These are phyloP conservation scores for Litchi chinensis DNA, from an alignment of 345 rosid genomes.

Conservation along the genomic window DNA sequence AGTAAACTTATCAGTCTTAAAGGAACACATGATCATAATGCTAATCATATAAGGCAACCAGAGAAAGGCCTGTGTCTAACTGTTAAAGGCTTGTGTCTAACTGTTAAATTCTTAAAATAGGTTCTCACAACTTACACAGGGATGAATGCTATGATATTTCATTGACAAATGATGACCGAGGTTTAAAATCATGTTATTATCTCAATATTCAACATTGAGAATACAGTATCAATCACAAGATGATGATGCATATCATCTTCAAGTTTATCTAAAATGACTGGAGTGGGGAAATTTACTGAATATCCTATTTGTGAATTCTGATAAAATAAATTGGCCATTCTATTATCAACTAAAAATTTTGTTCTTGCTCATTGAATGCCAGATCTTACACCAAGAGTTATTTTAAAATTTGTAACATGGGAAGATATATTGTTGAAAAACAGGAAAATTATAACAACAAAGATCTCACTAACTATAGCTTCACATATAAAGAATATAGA, in stretches of 20 bases:
- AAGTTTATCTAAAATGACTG: not conserved
- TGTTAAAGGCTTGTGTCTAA: slow-evolving; percentile 3
- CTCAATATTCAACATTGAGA: not conserved
- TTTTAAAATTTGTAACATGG: not conserved
- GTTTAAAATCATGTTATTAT: not conserved
- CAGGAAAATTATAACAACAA: not conserved
- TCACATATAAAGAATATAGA: not conserved
- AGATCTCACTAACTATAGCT: not conserved
- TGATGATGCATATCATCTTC: not conserved
- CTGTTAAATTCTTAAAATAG: not conserved
- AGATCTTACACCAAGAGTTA: not conserved
- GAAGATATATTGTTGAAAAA: not conserved
- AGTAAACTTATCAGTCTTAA: not conserved
- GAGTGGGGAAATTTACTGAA: not conserved
- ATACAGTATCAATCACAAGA: not conserved
- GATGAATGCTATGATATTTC: not conserved
- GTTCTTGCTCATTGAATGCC: not conserved
- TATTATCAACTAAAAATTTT: not conserved
- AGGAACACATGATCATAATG: not conserved
- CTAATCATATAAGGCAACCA: not conserved
- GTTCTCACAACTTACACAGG: not conserved
- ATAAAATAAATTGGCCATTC: not conserved
- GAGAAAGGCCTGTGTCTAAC: slow-evolving; percentile 3
- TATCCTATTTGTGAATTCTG: not conserved
- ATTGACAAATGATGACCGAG: not conserved